Evolutionary conservation across 176 grass and related monocot genomes (phyloP), one percentile per base, ranked within the genome.

Genomic region (Chloris gayana): DNA sequence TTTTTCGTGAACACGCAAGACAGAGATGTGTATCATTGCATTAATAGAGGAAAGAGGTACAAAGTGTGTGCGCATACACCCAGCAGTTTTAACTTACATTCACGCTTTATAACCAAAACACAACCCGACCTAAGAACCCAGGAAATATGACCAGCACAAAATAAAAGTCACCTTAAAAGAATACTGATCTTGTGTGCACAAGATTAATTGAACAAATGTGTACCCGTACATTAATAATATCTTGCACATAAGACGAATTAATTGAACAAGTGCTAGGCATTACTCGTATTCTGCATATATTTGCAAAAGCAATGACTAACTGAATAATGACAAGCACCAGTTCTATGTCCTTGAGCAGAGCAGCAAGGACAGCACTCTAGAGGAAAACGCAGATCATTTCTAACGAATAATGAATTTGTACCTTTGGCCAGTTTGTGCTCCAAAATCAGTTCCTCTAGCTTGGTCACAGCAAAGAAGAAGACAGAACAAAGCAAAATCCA

Each of bases 401-500:
- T 74, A 15, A 68, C 19, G 33, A 24, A 34, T 62, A 58, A n/a
- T n/a, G 26, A 44, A 45, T 71, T 68, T 69, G 25, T 67, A 14
- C 44, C 26, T n/a, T 31, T 81, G 13, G 47, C 24, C 7, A 34
- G 25, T 2, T 59, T 59, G 5, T 60, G 41, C 33, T 58, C 17
- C 17, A 80, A 44, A 3, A 65, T 75, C 58, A 67, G 30, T 14
- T 54, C 33, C 18, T 25, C 63, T 35, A n/a, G 14, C 64, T 59
- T 69, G 64, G 26, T 69, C 14, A 18, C 32, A 6, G 6, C 7
- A 76, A 82, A 39, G 15, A 63, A 53, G n/a, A 50, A 53, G 70
- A 38, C 47, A 24, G 39, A 63, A 82, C 58, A 56, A 57, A 86
- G 57, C 3, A 19, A 74, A 51, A 3, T 56, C 47, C 13, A 87